Evolutionary conservation across 768 basidiomycete species (phyloP), one percentile per base, ranked within the genome.

Genomic region (Lyophyllum shimeji): DNA sequence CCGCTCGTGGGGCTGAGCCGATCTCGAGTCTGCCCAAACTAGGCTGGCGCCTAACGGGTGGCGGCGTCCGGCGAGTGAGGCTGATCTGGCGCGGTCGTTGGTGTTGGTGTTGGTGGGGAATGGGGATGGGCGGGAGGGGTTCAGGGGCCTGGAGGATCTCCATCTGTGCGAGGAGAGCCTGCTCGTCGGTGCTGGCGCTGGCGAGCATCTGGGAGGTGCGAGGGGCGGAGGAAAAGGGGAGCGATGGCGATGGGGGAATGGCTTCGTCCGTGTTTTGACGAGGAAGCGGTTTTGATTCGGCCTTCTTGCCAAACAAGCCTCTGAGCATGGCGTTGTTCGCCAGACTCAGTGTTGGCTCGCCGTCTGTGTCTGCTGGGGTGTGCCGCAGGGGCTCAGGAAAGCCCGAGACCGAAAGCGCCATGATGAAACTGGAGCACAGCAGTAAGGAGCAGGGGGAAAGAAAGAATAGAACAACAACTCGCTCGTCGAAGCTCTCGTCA

Each of bases 401-500:
- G 7, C 67, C 70, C 31, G 72, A 74, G 27, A 74, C 72, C 5
- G 72, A 72, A 51, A 74, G 57, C 20, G 67, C 69, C 71, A 73
- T 73, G 24, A 39, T 49, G 46, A 27, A 33, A 42, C 24, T 17
- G 15, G n/a, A 29, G 9, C 7, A 34, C 44, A 27, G 29, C 9
- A 24, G 20, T 17, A 8, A 33, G 51, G 29, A 25, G 31, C 46
- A 53, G 46, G 15, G 29, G 31, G 29, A 34, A 50, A 33, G 27
- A 23, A 20, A 37, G 34, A 37, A 37, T 17, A 37, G 34, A 17
- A 37, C 34, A 37, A 37, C 34, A 13, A 37, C n/a, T n/a, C n/a
- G 15, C 34, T 37, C 4, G 34, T 18, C n/a, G 29, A 23, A 18
- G 40, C 40, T 18, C 40, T 42, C 40, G 40, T 42, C 40, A 17